phyloP scores from a whole-genome alignment of 148 eudicot species.

The Nepenthes gracilis region DNA sequence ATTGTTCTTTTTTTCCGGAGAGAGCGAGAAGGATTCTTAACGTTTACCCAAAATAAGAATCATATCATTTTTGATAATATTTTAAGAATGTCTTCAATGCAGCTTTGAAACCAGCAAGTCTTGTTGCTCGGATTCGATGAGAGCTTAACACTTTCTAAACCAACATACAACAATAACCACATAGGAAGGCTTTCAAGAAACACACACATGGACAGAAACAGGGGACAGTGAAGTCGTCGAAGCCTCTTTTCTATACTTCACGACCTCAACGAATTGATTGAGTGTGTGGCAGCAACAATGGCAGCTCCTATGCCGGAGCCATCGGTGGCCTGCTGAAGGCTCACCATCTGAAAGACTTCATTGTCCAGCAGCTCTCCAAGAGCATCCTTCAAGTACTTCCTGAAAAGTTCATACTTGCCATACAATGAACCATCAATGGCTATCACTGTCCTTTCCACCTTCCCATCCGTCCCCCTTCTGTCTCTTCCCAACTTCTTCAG shows the following conservation, averaged over 20 bases:
- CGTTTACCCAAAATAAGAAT: too few relatives aligned
- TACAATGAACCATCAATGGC: constrained; percentile 74
- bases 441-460: constrained; percentile 35
- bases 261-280: constrained; percentile 4
- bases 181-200: too few relatives aligned
- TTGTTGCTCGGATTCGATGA: too few relatives aligned
- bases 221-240: too few relatives aligned
- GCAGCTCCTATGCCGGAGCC: constrained; percentile 92
- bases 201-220: too few relatives aligned
- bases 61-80: too few relatives aligned
- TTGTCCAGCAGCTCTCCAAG: constrained; percentile 49
- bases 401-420: constrained; percentile 55
- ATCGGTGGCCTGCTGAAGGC: constrained; percentile 49
- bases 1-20: too few relatives aligned
- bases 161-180: too few relatives aligned
- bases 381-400: constrained; percentile 38
- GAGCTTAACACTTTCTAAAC: too few relatives aligned
- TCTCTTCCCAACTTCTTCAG: constrained; percentile 63
- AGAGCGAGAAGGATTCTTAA: too few relatives aligned
- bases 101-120: background rate
- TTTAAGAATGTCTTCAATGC: too few relatives aligned
- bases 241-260: too few relatives aligned
- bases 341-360: constrained; percentile 28
- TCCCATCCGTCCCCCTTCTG: constrained; percentile 21
- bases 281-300: constrained; percentile 77